These are phyloP conservation scores for Cytospora chrysosperma DNA, from an alignment of 2,329 filamentous ascomycete genomes.

Conservation along the genomic window DNA sequence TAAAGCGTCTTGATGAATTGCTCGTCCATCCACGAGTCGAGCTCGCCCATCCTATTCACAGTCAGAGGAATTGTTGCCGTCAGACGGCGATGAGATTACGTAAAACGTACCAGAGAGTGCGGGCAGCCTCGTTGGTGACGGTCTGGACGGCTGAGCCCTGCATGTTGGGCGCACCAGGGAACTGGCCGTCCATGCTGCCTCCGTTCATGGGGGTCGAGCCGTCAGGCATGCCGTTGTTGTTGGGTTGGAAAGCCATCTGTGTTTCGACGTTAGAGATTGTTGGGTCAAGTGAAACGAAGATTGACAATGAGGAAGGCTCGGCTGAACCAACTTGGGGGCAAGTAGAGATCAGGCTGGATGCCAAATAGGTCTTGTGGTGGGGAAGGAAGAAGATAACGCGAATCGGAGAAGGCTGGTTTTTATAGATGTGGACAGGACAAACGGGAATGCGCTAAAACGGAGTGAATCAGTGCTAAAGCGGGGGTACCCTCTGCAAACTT, in stretches of 20 bases:
- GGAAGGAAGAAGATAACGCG: not conserved
- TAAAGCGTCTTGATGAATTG: constrained; percentile 96
- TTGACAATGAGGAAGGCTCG: no score
- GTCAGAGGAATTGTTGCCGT: not conserved
- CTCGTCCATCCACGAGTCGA: constrained; percentile 99
- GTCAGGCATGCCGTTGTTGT: constrained; percentile 16
- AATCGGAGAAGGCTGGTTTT: not conserved
- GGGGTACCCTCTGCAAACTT: not conserved
- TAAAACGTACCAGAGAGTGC: constrained; percentile 22
- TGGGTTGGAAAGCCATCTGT: constrained; percentile 13
- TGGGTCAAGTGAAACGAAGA: no score
- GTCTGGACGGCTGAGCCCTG: constrained; percentile 14
- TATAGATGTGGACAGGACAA: not conserved
- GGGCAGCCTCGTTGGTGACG: constrained; percentile 19
- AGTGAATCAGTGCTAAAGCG: not conserved
- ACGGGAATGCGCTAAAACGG: not conserved
- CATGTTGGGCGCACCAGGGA: constrained; percentile 17
- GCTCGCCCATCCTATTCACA: constrained; percentile 85
- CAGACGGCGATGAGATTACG: no score
- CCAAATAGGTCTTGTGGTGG: not conserved
- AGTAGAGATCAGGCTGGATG: not conserved
- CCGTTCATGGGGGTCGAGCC: constrained; percentile 5
- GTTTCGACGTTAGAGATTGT: not conserved
- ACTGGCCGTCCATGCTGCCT: constrained; percentile 20
- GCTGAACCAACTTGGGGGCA: not conserved